These are phyloP conservation scores for Darksidea phi DNA, from an alignment of 495 filamentous ascomycete genomes.

Conservation along the genomic window DNA sequence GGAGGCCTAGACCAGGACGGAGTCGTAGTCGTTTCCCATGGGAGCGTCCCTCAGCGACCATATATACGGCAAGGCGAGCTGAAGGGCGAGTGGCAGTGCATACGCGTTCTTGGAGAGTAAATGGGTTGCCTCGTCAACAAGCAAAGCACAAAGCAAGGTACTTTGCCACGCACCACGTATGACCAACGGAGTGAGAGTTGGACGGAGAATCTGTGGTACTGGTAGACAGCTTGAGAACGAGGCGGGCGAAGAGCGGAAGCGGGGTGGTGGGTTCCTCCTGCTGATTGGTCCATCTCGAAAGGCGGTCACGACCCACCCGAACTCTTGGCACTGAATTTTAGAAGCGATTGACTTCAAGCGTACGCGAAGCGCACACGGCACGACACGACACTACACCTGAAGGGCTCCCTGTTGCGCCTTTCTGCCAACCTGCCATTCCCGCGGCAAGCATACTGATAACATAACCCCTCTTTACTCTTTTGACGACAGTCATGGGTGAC, in stretches of 20 bases:
- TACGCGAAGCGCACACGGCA: conserved; percentile 5
- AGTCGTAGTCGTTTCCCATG: no score
- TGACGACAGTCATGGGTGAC: conserved; percentile 31
- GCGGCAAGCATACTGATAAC: no score
- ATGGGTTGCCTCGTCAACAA: background rate
- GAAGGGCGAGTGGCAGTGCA: background rate
- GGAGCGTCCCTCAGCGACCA: background rate
- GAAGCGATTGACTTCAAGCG: background rate
- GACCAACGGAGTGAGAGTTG: background rate
- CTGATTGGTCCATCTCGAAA: conserved; percentile 3
- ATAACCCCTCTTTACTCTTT: background rate
- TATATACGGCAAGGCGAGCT: background rate
- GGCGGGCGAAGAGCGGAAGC: background rate
- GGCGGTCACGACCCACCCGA: conserved; percentile 6
- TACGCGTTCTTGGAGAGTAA: background rate
- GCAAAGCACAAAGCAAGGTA: background rate
- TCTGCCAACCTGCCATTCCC: no score
- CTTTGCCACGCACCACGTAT: background rate
- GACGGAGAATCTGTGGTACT: background rate
- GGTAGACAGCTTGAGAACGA: background rate
- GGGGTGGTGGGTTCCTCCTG: background rate
- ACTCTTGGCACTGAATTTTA: conserved; percentile 3
- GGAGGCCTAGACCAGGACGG: conserved; percentile 39
- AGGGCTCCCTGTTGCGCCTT: no score
- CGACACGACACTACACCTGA: no score